phyloP scores from a whole-genome alignment of 192 early-diverging fungal genomes.

The Chytriomyces confervae region DNA sequence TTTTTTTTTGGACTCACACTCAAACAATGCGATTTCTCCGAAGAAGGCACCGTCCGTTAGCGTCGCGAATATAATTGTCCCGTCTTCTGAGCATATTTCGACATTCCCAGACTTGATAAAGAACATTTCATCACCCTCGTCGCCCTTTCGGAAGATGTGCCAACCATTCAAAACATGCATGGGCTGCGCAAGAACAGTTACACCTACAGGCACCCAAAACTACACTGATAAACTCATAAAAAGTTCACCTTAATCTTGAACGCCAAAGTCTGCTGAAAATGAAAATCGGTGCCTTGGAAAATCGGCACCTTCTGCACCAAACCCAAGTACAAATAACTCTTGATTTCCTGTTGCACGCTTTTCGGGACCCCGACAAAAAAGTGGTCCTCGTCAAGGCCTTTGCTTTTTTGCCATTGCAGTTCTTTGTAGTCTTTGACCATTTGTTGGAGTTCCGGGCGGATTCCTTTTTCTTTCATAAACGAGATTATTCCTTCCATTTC shows the following conservation, averaged over 20 bases:
- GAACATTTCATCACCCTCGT: slow-evolving; percentile 48
- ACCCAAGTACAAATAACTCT: slow-evolving; percentile 44
- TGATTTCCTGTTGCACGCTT: slow-evolving; percentile 45
- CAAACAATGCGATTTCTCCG: slow-evolving; percentile 44
- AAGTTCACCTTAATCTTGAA: slow-evolving; percentile 42
- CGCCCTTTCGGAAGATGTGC: slow-evolving; percentile 45
- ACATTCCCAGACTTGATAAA: slow-evolving; percentile 43
- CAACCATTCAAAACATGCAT: slow-evolving; percentile 40
- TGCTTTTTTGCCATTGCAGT: slow-evolving; percentile 43
- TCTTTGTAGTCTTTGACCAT: slow-evolving; percentile 47
- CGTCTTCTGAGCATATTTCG: slow-evolving; percentile 37
- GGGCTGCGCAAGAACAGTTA: slow-evolving; percentile 19
- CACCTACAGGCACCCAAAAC: neutral
- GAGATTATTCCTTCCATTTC: slow-evolving; percentile 39
- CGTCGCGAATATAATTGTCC: slow-evolving; percentile 32
- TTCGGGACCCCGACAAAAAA: slow-evolving; percentile 44
- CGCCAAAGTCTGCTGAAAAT: slow-evolving; percentile 40
- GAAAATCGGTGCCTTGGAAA: slow-evolving; percentile 36
- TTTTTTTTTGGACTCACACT: too few relatives aligned
- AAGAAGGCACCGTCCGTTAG: slow-evolving; percentile 31
- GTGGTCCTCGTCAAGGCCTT: slow-evolving; percentile 45
- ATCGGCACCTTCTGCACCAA: slow-evolving; percentile 43
- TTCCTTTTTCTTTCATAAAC: slow-evolving; percentile 40
- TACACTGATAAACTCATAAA: too few relatives aligned
- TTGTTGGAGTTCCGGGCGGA: slow-evolving; percentile 38